phyloP scores from a whole-genome alignment of 2,329 filamentous ascomycete species.

The Leptodontidium sp. region DNA sequence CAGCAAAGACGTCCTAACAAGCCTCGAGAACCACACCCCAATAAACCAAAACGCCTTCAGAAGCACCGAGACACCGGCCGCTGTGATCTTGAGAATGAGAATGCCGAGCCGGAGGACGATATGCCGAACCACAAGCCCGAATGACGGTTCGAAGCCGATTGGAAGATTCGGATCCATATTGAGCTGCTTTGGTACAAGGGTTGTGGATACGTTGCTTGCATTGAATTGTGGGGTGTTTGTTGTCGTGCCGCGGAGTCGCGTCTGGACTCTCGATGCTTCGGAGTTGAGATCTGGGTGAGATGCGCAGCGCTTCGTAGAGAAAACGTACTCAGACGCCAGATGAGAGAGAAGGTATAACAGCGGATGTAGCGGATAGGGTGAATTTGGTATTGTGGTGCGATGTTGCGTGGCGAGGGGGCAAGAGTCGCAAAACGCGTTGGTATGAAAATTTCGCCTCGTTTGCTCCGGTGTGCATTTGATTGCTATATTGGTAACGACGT shows the following conservation, averaged over 20 bases:
- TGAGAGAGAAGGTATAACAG: no score
- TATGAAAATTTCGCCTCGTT: neutral
- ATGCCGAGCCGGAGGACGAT: neutral
- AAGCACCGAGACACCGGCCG: neutral
- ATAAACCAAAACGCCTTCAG: neutral
- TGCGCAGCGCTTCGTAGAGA: neutral
- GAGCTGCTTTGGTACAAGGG: neutral
- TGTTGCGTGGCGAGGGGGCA: neutral
- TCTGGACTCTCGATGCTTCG: neutral
- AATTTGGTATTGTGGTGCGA: neutral
- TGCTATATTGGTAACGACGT: constrained; percentile 12
- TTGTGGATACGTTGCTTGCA: neutral
- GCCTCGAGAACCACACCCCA: neutral
- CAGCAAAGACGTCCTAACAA: neutral
- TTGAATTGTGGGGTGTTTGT: constrained; percentile 3
- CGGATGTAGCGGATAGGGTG: neutral
- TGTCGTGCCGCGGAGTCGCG: constrained; percentile 1
- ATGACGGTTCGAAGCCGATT: neutral
- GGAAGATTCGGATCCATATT: neutral
- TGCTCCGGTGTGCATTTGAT: neutral
- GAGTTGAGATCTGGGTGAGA: neutral
- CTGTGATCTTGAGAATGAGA: neutral
- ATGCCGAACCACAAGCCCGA: neutral
- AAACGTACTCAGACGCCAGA: no score
- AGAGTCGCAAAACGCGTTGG: neutral